Evolutionary conservation across 257 asterid species (phyloP).

Genomic region (Capsicum pubescens): DNA sequence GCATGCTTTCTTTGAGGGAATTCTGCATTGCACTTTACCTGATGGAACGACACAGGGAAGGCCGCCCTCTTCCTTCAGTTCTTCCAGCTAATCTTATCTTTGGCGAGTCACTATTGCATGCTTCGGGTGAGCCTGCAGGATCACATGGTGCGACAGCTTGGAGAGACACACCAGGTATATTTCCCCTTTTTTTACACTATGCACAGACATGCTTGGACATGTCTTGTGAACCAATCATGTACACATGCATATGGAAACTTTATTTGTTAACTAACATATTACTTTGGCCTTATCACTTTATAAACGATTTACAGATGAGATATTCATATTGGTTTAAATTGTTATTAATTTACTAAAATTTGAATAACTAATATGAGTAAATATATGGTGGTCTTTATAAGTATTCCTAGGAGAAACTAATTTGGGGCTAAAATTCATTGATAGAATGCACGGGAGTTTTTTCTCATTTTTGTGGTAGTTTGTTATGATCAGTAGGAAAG

Average conservation of each 20-base stretch:
- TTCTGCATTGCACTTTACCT: constrained; percentile 93
- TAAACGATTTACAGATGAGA: neutral
- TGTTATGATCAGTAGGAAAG: no score
- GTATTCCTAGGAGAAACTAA: constrained; percentile 9
- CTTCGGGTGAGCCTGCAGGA: constrained; percentile 59
- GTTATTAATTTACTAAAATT: neutral
- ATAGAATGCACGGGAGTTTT: neutral
- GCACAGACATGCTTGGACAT: neutral
- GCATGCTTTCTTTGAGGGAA: constrained; percentile 93
- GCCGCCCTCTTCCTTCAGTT: constrained; percentile 72
- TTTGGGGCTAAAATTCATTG: neutral
- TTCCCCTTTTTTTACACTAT: constrained; percentile 20
- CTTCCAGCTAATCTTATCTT: constrained; percentile 72
- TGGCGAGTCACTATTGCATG: constrained; percentile 61
- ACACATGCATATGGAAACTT: neutral
- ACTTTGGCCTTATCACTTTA: constrained; percentile 4
- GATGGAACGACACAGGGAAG: constrained; percentile 95
- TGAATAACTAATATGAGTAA: neutral
- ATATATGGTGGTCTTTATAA: neutral
- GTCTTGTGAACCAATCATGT: neutral
- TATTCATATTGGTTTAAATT: neutral
- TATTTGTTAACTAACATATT: neutral
- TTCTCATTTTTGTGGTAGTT: constrained; percentile 14
- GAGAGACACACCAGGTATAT: constrained; percentile 76
- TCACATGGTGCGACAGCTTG: constrained; percentile 57